Conservation (phyloP, 129 eudicot genomes). For the Logfia minima region DNA sequence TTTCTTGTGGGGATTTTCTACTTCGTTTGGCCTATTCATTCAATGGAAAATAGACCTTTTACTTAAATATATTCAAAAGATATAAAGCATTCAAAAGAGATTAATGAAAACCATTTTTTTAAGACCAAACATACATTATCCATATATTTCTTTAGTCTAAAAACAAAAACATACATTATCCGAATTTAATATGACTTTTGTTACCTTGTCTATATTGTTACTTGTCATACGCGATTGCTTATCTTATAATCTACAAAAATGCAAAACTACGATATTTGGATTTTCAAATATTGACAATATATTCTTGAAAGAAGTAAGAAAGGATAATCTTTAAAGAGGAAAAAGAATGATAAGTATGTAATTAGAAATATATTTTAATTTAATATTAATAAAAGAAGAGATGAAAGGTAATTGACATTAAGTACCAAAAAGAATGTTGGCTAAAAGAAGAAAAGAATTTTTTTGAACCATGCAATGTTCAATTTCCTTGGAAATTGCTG, state of each 20-base stretch:
- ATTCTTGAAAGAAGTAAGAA: not conserved
- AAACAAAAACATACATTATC: not conserved
- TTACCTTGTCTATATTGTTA: too few relatives aligned
- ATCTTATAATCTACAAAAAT: too few relatives aligned
- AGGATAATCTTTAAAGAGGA: not conserved
- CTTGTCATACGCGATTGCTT: too few relatives aligned
- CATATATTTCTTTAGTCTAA: too few relatives aligned
- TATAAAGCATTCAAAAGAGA: not conserved
- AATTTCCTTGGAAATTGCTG: conserved; percentile 31
- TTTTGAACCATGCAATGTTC: conserved; percentile 27
- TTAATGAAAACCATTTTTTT: not conserved
- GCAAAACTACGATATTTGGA: too few relatives aligned
- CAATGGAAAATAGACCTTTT: conserved; percentile 13
- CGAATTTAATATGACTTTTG: not conserved
- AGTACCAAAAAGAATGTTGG: conserved; percentile 11
- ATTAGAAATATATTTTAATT: not conserved
- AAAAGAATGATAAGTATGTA: not conserved
- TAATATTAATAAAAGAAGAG: not conserved
- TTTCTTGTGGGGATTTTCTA: conserved; percentile 28
- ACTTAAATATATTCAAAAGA: not conserved
- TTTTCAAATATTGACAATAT: too few relatives aligned
- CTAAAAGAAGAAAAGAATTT: conserved; percentile 41
- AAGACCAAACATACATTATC: conserved; percentile 7
- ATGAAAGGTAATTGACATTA: conserved; percentile 26
- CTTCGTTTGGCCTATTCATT: conserved; percentile 22